Base-by-base conservation (phyloP, 768 basidiomycete genomes). In the Phylloporus sp. region DNA sequence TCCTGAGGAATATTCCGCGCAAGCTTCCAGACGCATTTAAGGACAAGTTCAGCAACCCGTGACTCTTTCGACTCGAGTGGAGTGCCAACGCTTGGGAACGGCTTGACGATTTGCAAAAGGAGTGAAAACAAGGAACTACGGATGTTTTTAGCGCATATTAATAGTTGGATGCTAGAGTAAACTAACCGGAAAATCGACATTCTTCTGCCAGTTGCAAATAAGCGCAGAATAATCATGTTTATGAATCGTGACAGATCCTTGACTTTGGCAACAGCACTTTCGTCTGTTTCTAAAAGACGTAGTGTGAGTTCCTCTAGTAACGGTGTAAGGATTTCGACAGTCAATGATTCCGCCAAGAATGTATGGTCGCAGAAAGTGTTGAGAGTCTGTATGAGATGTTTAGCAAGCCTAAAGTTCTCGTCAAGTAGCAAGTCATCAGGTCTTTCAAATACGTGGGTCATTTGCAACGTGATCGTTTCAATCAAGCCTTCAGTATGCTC, bases 1-100 rank as follows among this genome's bases (percentile, higher is more conserved):
- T 95, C 92, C 63, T 94, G 90, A 6, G 93, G 93, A 43, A 97
- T 91, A 57, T 91, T 95, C 57, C 95, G 80, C 6, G 93, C 93
- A 50, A 98, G 73, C 72, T 99, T 99, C 97, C 97, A 98, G 24
- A 99, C 83, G 70, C 97, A 99, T 74, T 97, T 95, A 52, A 94
- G 70, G 16, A 92, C 91, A 20, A 98, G 80, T 67, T 97, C 95
- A 2, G 93, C 91, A 18, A 97, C 88, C 60, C 88, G 89, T 0
- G 88, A 80, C 60, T 91, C 89, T 56, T 88, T 85, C 3, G 91
- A 87, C 36, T 93, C 86, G 2, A 80, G 70, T 23, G 80, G 64
- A 18, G 87, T 87, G 26, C 82, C 87, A 50, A 80, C 89, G 50
- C 72, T 76, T 2, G 88, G 88, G 73, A 95, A 89, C 18, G 92